Conservation (phyloP, 2,329 filamentous ascomycete genomes). For the Colletotrichum sp. region DNA sequence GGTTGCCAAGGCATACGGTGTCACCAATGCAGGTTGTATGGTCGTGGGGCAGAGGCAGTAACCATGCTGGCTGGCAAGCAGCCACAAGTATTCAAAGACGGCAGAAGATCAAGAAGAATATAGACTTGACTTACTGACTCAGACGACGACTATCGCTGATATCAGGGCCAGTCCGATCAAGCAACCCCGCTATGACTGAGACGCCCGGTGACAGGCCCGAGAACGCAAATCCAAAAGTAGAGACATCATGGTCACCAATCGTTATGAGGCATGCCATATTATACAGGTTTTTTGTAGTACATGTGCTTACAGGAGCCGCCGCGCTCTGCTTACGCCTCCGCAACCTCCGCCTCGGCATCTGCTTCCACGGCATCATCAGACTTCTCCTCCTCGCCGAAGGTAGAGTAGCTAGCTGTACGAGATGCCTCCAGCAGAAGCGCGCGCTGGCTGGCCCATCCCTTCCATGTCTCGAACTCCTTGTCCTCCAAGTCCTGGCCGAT, state of each 20-base stretch:
- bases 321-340: not conserved
- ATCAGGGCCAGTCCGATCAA: rapidly evolving
- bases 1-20: constrained; percentile 55
- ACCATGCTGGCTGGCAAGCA: not conserved
- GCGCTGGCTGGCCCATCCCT: constrained; percentile 71
- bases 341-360: constrained; percentile 26
- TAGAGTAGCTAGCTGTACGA: constrained; percentile 47
- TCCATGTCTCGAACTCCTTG: constrained; percentile 82
- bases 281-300: constrained; percentile 21
- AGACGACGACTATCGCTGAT: not conserved
- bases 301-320: constrained; percentile 1
- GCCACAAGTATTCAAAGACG: not conserved
- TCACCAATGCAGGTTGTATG: constrained; percentile 42
- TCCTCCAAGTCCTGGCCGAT: constrained; percentile 86
- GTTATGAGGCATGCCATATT: constrained; percentile 16
- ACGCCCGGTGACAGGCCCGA: not conserved
- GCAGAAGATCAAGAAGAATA: not conserved
- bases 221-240: not conserved
- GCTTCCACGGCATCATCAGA: constrained; percentile 14
- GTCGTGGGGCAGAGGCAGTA: constrained; percentile 26
- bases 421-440: constrained; percentile 45
- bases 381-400: constrained; percentile 43
- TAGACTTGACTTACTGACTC: not conserved
- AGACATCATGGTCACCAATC: not conserved
- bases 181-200: not conserved